Evolutionary conservation across 345 rosid genomes (phyloP).

Genomic region (Leavenworthia alabamica): DNA sequence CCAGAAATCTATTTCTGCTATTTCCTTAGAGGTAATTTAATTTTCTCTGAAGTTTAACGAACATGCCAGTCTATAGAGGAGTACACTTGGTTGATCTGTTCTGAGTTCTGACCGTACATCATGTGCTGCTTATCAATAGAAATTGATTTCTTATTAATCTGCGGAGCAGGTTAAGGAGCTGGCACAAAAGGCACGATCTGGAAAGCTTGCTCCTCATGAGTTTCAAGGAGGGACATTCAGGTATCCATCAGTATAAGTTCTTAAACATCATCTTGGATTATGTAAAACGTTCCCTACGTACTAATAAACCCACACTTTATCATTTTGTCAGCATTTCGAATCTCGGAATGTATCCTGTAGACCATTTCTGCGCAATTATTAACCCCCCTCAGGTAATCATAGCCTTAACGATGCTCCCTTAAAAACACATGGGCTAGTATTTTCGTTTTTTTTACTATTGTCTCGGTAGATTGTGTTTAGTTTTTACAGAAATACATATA

Average conservation of each 20-base stretch:
- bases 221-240: constrained; percentile 99
- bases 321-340: constrained; percentile 81
- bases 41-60: neutral
- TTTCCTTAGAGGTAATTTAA: constrained; percentile 65
- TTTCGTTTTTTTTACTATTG: neutral
- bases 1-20: constrained; percentile 82
- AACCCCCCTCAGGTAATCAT: constrained; percentile 89
- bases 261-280: neutral
- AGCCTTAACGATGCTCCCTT: neutral
- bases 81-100: constrained; percentile 4
- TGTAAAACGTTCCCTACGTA: constrained; percentile 5
- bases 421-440: neutral
- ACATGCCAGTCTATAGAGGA: constrained; percentile 7
- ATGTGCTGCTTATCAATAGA: neutral
- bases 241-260: constrained; percentile 28
- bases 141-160: neutral
- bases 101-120: neutral
- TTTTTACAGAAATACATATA: neutral
- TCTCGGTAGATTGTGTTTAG: neutral
- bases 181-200: constrained; percentile 87
- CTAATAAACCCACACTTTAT: constrained; percentile 4
- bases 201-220: constrained; percentile 84
- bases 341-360: constrained; percentile 97
- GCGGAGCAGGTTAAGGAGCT: constrained; percentile 72
- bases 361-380: constrained; percentile 87